phyloP scores from a whole-genome alignment of 176 grass and related monocot species.

The Tillandsia leiboldiana region DNA sequence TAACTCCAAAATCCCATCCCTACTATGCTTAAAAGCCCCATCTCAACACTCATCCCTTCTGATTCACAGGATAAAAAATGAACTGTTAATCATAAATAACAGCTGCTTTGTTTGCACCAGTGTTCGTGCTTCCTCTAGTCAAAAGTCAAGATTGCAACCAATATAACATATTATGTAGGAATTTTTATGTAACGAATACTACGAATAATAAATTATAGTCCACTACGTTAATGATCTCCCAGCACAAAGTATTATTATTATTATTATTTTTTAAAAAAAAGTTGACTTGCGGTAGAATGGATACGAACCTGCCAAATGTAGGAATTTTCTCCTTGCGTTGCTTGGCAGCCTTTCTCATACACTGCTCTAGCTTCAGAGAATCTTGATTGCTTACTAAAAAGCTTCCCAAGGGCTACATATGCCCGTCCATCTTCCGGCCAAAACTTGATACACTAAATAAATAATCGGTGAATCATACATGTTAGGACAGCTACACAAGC shows the following conservation, averaged over 20 bases:
- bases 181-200: not conserved
- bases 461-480: conserved; percentile 9
- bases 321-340: conserved; percentile 84
- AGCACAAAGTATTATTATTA: not conserved
- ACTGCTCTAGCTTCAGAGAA: conserved; percentile 71
- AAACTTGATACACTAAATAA: conserved; percentile 55
- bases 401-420: conserved; percentile 83
- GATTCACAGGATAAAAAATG: no score
- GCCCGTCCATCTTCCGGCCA: conserved; percentile 96
- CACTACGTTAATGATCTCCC: not conserved
- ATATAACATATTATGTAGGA: not conserved
- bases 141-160: not conserved
- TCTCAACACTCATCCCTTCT: no score
- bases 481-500: not conserved
- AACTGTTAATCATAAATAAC: no score
- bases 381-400: conserved; percentile 70
- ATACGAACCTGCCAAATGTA: conserved; percentile 93
- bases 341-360: conserved; percentile 95
- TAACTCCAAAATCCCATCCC: no score
- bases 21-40: no score
- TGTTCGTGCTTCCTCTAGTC: no score
- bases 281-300: not conserved
- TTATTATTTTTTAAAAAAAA: not conserved
- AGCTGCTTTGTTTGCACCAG: no score
- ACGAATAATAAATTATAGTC: not conserved